These are phyloP conservation scores for Wallemia ichthyophaga DNA, from an alignment of 1,284 basidiomycete species.

Conservation along the genomic window DNA sequence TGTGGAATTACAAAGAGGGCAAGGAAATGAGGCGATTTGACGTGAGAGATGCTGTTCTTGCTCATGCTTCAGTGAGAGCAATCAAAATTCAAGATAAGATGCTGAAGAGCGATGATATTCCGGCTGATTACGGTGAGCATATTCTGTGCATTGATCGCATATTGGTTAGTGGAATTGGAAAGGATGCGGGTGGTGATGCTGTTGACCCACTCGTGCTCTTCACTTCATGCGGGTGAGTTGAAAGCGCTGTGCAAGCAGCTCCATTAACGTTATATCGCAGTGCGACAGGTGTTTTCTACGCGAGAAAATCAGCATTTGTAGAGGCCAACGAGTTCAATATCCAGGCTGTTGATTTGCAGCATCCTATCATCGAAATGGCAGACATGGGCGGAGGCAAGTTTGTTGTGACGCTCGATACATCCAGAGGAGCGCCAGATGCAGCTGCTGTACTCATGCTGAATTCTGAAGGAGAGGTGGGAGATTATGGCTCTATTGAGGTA, in stretches of 20 bases:
- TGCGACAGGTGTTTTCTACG: background rate
- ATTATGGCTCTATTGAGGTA: background rate
- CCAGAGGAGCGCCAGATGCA: background rate
- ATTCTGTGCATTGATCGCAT: background rate
- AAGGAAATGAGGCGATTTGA: conserved; percentile 6
- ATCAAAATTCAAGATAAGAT: background rate
- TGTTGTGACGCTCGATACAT: background rate
- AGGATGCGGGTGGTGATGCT: no score
- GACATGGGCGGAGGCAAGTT: background rate
- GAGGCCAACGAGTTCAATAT: background rate
- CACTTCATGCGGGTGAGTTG: background rate
- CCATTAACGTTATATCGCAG: background rate
- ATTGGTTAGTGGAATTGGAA: no score
- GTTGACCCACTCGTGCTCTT: background rate
- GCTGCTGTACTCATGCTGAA: background rate
- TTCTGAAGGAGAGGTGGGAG: background rate
- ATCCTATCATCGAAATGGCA: background rate
- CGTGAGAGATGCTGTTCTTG: background rate
- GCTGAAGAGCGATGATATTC: background rate
- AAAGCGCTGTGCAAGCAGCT: background rate
- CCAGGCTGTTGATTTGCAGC: background rate
- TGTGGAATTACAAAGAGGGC: conserved; percentile 37
- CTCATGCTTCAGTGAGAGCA: background rate
- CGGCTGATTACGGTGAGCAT: background rate
- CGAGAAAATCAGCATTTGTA: background rate